These are phyloP conservation scores for Pezicula neosporulosa DNA, from an alignment of 2,329 filamentous ascomycete genomes.

Conservation along the genomic window DNA sequence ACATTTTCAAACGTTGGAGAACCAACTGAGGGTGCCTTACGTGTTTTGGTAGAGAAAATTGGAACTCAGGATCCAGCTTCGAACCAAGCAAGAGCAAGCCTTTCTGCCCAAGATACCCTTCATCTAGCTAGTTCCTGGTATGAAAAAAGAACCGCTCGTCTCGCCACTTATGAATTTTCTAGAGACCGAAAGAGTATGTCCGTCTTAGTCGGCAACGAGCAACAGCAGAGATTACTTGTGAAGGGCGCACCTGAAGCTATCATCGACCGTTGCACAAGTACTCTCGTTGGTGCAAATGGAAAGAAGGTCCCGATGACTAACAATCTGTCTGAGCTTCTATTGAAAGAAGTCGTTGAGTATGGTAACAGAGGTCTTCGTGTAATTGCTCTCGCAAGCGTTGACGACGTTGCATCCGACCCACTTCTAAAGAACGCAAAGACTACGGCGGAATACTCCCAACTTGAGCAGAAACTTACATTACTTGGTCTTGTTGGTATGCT, in stretches of 20 bases:
- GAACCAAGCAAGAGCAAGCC: conserved; percentile 47
- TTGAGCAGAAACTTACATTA: conserved; percentile 93
- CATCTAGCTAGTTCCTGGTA: conserved; percentile 84
- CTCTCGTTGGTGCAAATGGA: conserved; percentile 73
- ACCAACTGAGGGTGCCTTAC: conserved; percentile 89
- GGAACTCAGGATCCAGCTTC: conserved; percentile 57
- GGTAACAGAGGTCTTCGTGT: conserved; percentile 91
- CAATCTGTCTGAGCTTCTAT: conserved; percentile 66
- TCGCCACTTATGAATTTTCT: conserved; percentile 95
- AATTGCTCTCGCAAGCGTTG: conserved; percentile 84
- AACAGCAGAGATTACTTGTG: conserved; percentile 78
- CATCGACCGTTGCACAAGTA: conserved; percentile 84
- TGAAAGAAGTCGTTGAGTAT: conserved; percentile 81
- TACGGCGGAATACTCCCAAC: conserved; percentile 75
- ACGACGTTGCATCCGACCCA: conserved; percentile 68
- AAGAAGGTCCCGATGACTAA: conserved; percentile 70
- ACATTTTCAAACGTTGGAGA: conserved; percentile 84
- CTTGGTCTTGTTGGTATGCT: conserved; percentile 94
- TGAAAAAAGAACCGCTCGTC: conserved; percentile 68
- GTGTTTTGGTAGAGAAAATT: conserved; percentile 90
- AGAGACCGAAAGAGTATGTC: conserved; percentile 99
- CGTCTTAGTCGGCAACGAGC: conserved; percentile 73
- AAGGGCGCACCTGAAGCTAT: conserved; percentile 96
- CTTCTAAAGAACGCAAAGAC: conserved; percentile 74
- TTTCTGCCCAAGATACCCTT: conserved; percentile 57